Evolutionary conservation across 306 rosid genomes (phyloP).

Genomic region (Castanopsis chinensis): DNA sequence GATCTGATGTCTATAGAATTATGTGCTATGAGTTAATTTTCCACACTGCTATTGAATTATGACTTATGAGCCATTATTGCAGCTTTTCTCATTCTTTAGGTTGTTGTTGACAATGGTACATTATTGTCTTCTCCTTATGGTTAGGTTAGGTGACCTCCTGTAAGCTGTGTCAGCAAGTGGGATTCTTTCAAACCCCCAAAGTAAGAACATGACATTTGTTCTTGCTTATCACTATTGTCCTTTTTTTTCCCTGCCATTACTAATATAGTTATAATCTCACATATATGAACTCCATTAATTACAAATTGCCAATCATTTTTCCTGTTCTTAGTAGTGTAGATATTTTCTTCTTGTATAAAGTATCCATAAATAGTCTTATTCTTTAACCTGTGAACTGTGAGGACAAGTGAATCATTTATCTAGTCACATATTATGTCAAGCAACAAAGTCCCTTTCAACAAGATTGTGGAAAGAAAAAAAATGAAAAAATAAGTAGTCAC

Average conservation of each 20-base stretch:
- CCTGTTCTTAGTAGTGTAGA: no score
- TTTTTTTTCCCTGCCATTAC: no score
- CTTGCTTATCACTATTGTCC: neutral
- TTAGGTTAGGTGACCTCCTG: conserved; percentile 95
- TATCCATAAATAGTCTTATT: no score
- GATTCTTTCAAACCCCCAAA: conserved; percentile 97
- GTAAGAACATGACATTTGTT: conserved; percentile 46
- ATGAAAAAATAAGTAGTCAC: neutral
- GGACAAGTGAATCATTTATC: no score
- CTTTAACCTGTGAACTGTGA: no score
- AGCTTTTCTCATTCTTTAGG: conserved; percentile 22
- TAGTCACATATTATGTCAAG: neutral
- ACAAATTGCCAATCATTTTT: no score
- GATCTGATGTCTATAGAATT: neutral
- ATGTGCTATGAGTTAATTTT: neutral
- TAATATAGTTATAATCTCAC: conserved; percentile 1
- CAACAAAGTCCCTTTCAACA: neutral
- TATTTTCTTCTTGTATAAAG: no score
- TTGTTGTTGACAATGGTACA: conserved; percentile 20
- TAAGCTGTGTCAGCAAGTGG: conserved; percentile 97
- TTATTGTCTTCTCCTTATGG: conserved; percentile 29
- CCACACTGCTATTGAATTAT: neutral
- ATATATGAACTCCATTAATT: no score
- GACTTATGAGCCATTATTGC: conserved; percentile 1
- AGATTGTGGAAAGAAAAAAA: neutral